These are phyloP conservation scores for Coprinopsis marcescibilis DNA, from an alignment of 768 basidiomycete species.

Conservation along the genomic window DNA sequence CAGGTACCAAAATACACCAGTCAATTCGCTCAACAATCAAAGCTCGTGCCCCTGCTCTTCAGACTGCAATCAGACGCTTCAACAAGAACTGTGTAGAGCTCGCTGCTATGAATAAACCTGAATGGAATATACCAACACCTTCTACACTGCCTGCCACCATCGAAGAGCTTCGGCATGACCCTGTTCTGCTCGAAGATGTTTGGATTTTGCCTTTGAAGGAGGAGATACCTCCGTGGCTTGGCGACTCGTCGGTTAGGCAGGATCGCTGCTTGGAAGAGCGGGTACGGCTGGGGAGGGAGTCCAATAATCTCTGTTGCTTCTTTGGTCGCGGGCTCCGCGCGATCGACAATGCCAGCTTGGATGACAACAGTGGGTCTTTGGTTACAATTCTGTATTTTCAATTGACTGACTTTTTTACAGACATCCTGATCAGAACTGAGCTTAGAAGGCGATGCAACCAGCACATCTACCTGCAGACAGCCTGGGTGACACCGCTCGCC, in stretches of 20 bases:
- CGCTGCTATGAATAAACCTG: conserved; percentile 12
- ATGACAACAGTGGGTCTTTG: neutral
- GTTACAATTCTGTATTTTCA: neutral
- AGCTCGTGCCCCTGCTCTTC: conserved; percentile 17
- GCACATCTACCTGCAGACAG: neutral
- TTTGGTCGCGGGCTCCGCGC: neutral
- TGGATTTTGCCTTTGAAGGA: conserved; percentile 17
- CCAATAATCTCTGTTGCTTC: neutral
- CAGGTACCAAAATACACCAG: too few species aligned
- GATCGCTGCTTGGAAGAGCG: neutral
- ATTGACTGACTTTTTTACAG: neutral
- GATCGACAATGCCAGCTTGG: neutral
- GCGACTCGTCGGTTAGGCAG: neutral
- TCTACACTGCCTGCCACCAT: conserved; percentile 25
- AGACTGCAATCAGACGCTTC: conserved; percentile 20
- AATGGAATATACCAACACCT: conserved; percentile 27
- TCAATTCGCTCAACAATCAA: too few species aligned
- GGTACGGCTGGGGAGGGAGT: neutral
- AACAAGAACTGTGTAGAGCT: conserved; percentile 19
- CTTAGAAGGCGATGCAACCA: neutral
- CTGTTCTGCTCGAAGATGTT: conserved; percentile 31
- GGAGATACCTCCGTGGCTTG: neutral
- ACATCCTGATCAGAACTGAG: neutral
- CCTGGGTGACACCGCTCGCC: neutral
- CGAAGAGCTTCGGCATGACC: conserved; percentile 16